These are phyloP conservation scores for Fusarium avenaceum DNA, from an alignment of 2,329 filamentous ascomycete genomes.

Conservation along the genomic window DNA sequence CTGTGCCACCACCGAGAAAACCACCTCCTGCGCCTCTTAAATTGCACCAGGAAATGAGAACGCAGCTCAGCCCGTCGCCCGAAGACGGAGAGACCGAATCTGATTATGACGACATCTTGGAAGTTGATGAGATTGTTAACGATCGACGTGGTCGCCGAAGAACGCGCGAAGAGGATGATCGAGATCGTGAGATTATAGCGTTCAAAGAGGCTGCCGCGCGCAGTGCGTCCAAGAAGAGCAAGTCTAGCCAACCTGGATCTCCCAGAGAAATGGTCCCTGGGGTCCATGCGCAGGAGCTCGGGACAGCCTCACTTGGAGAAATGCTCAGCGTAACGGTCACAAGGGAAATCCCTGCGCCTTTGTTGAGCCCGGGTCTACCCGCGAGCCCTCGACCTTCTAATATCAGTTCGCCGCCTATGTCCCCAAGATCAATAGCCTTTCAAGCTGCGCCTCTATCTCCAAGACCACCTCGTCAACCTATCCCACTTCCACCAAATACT, in stretches of 20 bases:
- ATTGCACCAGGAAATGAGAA: conserved; percentile 59
- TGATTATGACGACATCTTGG: conserved; percentile 84
- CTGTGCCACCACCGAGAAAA: conserved; percentile 78
- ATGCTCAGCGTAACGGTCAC: conserved; percentile 60
- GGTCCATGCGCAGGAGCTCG: conserved; percentile 56
- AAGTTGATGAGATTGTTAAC: conserved; percentile 73
- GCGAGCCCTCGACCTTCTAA: conserved; percentile 71
- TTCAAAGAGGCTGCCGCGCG: conserved; percentile 76
- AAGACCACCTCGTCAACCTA: conserved; percentile 78
- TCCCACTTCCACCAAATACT: conserved; percentile 78
- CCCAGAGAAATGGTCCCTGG: conserved; percentile 48
- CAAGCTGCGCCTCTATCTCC: conserved; percentile 74
- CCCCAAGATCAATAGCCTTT: conserved; percentile 66
- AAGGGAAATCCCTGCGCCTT: conserved; percentile 56
- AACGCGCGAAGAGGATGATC: conserved; percentile 90
- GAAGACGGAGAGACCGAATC: conserved; percentile 80
- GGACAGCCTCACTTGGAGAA: conserved; percentile 66
- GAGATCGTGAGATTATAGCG: conserved; percentile 77
- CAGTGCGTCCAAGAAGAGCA: conserved; percentile 81
- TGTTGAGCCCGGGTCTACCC: conserved; percentile 73
- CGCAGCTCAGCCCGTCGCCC: conserved; percentile 38
- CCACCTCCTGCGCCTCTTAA: conserved; percentile 87
- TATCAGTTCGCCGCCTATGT: conserved; percentile 75
- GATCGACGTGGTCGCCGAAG: conserved; percentile 80
- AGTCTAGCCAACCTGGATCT: conserved; percentile 55